Conservation (phyloP, 306 rosid species). For the Cucurbita ficifolia region DNA sequence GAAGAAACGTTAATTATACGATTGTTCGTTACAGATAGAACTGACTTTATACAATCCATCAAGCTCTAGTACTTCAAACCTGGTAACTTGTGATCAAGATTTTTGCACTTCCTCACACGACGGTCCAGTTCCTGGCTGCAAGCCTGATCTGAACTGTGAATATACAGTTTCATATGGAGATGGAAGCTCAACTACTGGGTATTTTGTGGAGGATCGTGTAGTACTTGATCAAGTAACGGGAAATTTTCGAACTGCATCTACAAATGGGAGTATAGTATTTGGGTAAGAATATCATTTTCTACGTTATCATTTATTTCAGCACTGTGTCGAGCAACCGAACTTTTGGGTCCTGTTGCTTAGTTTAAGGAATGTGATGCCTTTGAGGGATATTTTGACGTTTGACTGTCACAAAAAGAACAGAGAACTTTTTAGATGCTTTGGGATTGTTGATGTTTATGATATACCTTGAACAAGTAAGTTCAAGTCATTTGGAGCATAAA, state of each 20-base stretch:
- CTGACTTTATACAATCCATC: conserved; percentile 44
- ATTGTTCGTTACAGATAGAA: conserved; percentile 42
- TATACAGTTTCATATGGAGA: conserved; percentile 70
- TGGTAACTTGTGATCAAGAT: conserved; percentile 41
- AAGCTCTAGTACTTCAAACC: conserved; percentile 34
- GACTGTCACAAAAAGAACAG: neutral
- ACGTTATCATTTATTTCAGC: neutral
- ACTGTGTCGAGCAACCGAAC: neutral
- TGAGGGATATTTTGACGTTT: neutral
- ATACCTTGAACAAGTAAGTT: neutral
- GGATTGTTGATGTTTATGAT: neutral
- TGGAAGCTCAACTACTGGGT: conserved; percentile 66
- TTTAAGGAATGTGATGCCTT: neutral
- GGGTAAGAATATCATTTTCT: conserved; percentile 50
- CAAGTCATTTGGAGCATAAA: neutral
- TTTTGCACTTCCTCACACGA: conserved; percentile 48
- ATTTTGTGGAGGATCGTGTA: conserved; percentile 52
- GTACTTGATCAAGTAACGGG: conserved; percentile 36
- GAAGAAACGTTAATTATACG: conserved; percentile 9
- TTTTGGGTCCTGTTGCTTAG: neutral
- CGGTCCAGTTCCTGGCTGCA: conserved; percentile 47
- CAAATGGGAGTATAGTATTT: conserved; percentile 37
- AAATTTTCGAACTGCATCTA: conserved; percentile 20
- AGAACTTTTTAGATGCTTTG: neutral
- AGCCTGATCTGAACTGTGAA: conserved; percentile 29